phyloP scores from a whole-genome alignment of 208 protist genomes.

The Herpetomonas samuelpessoai region DNA sequence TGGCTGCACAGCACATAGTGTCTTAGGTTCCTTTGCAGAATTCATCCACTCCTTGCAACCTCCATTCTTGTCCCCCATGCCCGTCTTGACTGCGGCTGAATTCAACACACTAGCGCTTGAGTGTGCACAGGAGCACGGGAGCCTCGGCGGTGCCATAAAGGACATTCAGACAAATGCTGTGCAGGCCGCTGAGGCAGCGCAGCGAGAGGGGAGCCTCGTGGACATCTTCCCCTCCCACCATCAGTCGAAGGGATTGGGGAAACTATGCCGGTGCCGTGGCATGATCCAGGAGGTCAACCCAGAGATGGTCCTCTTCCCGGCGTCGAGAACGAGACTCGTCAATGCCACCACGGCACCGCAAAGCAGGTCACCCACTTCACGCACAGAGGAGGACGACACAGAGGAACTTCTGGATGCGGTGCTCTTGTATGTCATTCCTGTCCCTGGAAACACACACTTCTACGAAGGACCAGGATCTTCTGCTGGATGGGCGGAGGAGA shows the following conservation, averaged over 20 bases:
- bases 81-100: no score
- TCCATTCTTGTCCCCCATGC: no score
- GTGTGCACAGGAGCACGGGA: no score
- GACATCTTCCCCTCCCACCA: constrained; percentile 45
- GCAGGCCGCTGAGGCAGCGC: background rate
- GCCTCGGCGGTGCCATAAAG: constrained; percentile 2
- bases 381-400: background rate
- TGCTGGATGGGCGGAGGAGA: background rate
- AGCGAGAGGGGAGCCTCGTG: background rate
- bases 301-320: constrained; percentile 49
- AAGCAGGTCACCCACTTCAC: no score
- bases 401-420: constrained; percentile 53
- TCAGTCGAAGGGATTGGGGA: constrained; percentile 12
- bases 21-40: no score
- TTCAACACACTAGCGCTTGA: no score
- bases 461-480: constrained; percentile 18
- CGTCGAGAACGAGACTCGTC: no score
- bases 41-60: no score
- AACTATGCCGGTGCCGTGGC: constrained; percentile 60
- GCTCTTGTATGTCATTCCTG: constrained; percentile 73
- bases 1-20: no score
- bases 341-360: no score
- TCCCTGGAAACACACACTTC: constrained; percentile 72
- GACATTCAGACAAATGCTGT: constrained; percentile 11
- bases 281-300: constrained; percentile 84